Evolutionary conservation across 83 land plant genomes (phyloP).

Genomic region (Picea abies): DNA sequence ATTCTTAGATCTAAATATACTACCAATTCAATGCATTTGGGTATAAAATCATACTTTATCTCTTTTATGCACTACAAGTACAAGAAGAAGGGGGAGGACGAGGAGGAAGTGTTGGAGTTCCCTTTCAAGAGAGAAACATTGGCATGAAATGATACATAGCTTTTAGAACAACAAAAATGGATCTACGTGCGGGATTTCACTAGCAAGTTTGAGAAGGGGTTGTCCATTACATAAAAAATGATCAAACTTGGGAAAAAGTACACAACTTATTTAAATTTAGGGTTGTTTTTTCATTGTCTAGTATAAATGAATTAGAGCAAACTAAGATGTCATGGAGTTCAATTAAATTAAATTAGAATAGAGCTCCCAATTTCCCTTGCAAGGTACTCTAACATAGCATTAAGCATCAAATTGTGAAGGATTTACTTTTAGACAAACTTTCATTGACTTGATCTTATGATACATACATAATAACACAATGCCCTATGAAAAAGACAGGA

Average conservation of each 20-base stretch:
- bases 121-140: slow-evolving; percentile 64
- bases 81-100: slow-evolving; percentile 23
- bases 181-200: slow-evolving; percentile 94
- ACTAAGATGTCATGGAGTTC: neutral
- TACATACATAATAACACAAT: too few relatives aligned
- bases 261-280: neutral
- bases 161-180: slow-evolving; percentile 78
- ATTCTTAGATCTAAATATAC: too few relatives aligned
- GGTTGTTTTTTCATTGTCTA: neutral
- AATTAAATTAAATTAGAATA: too few relatives aligned
- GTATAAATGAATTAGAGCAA: neutral
- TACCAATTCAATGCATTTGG: too few relatives aligned
- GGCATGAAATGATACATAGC: slow-evolving; percentile 70
- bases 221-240: slow-evolving; percentile 82
- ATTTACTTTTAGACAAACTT: too few relatives aligned
- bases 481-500: too few relatives aligned
- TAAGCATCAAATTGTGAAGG: too few relatives aligned
- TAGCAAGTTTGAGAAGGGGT: slow-evolving; percentile 84
- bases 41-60: too few relatives aligned
- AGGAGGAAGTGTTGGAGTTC: slow-evolving; percentile 27
- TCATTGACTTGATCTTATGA: too few relatives aligned
- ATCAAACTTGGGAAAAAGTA: slow-evolving; percentile 1
- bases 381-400: too few relatives aligned
- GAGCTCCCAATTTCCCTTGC: too few relatives aligned
- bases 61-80: slow-evolving; percentile 35